Evolutionary conservation across 176 grass and related monocot genomes (phyloP).

Genomic region (Oropetium thomaeum): DNA sequence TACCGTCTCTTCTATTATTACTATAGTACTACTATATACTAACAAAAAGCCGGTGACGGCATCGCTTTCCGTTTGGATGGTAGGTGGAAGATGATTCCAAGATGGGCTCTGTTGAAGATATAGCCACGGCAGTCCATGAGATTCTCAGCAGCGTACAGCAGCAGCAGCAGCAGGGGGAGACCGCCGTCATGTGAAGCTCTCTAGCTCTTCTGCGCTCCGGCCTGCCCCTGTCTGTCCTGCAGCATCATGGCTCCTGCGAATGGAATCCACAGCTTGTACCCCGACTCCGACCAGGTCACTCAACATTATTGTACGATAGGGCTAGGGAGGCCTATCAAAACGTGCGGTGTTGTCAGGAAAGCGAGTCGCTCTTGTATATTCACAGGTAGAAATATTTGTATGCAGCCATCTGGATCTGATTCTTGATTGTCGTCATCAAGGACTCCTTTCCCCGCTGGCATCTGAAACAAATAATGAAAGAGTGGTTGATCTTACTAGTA

Average conservation of each 20-base stretch:
- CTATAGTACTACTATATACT: no score
- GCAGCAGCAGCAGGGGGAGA: conserved; percentile 33
- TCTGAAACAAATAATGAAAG: background rate
- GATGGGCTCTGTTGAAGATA: conserved; percentile 63
- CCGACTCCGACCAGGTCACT: background rate
- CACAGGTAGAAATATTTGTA: conserved; percentile 5
- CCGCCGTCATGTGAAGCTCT: conserved; percentile 30
- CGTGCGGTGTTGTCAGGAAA: background rate
- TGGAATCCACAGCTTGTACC: conserved; percentile 31
- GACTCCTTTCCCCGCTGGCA: background rate
- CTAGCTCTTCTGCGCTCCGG: background rate
- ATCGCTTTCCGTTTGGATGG: conserved; percentile 26
- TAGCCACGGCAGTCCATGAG: conserved; percentile 55
- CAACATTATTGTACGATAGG: conserved; percentile 21
- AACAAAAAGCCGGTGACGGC: conserved; percentile 8
- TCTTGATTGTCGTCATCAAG: no score
- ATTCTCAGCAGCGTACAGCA: conserved; percentile 43
- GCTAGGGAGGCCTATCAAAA: background rate
- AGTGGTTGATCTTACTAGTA: background rate
- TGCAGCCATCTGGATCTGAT: background rate
- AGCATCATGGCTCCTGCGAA: background rate
- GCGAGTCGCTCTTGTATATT: background rate
- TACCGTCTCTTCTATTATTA: no score
- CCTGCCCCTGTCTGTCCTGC: background rate
- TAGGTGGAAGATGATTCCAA: conserved; percentile 70